phyloP scores from a whole-genome alignment of 179 eudicot species.

The Amaranthus tricolor region DNA sequence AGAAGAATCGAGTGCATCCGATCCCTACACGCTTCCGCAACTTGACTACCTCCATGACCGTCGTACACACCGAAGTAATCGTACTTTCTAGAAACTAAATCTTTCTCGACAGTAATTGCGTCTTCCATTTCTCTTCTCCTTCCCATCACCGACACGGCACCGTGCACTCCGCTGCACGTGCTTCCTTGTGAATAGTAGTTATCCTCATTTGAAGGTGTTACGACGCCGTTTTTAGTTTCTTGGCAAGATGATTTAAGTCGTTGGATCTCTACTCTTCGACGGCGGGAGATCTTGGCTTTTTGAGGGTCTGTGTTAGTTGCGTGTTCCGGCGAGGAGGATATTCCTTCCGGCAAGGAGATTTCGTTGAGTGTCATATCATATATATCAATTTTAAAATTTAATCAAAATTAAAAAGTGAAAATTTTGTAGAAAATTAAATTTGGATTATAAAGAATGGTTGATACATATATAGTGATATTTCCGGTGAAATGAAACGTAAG shows the following conservation, averaged over 20 bases:
- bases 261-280: constrained; percentile 24
- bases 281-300: constrained; percentile 18
- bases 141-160: constrained; percentile 52
- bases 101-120: constrained; percentile 28
- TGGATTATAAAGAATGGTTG: background rate
- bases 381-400: background rate
- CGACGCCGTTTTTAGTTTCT: constrained; percentile 8
- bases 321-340: constrained; percentile 13
- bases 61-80: constrained; percentile 53
- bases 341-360: constrained; percentile 7
- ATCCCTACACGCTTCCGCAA: constrained; percentile 50
- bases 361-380: constrained; percentile 25
- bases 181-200: too few relatives aligned
- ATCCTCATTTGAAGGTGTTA: background rate
- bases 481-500: background rate
- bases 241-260: constrained; percentile 13
- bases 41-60: constrained; percentile 63
- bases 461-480: constrained; percentile 19
- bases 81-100: constrained; percentile 14
- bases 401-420: background rate
- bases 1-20: constrained; percentile 34
- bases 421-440: background rate
- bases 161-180: constrained; percentile 30
- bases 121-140: constrained; percentile 66
- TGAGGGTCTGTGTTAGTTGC: constrained; percentile 13